Evolutionary conservation across 2,329 filamentous ascomycete genomes (phyloP), one percentile per base, ranked within the genome.

Genomic region (Beauveria brongniartii): DNA sequence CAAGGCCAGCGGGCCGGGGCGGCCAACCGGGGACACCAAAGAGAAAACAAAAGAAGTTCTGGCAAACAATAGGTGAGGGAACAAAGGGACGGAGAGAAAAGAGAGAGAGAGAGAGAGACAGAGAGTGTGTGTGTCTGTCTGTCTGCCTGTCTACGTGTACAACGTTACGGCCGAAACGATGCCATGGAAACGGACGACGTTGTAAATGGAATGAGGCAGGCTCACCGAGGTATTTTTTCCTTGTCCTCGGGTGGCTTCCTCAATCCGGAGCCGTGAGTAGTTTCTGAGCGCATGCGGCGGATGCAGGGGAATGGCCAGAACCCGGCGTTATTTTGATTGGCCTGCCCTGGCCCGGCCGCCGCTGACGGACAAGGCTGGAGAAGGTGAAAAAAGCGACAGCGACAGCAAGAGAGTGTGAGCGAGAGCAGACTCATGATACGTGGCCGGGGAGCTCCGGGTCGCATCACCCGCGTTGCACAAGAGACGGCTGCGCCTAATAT

Each of bases 381-480:
- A 41, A 41, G 12, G 40, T 10, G 9, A 28, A 28, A 3, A 34
- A 34, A 34, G 30, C 28, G 28, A 30, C 28, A 41, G 40, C 8
- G 20, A 37, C 16, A 8, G 30, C 18, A 48, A 18, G 41, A 44
- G 28, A 44, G 47, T 28, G 26, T 7, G 26, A 14, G 47, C 26
- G 22, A 47, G 18, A n/a, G n/a, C 3, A 18, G 40, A 18, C 16
- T 55, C 7, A 28, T 4, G n/a, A 41, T 55, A 24, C 22, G 53
- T 55, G 34, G 52, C 20, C 52, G 26, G 22, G 46, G 22, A 58
- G 55, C n/a, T 47, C 50, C 30, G 55, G 55, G 22, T 58, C 55
- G 43, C 55, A 20, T 43, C 55, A 58, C 37, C 55, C 55, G 55
- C 46, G 55, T 51, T 37, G 55, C 51, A 58, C 34, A 51, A 51